Evolutionary conservation across 2,329 filamentous ascomycete species (phyloP).

Genomic region (Apiospora pterosperma): DNA sequence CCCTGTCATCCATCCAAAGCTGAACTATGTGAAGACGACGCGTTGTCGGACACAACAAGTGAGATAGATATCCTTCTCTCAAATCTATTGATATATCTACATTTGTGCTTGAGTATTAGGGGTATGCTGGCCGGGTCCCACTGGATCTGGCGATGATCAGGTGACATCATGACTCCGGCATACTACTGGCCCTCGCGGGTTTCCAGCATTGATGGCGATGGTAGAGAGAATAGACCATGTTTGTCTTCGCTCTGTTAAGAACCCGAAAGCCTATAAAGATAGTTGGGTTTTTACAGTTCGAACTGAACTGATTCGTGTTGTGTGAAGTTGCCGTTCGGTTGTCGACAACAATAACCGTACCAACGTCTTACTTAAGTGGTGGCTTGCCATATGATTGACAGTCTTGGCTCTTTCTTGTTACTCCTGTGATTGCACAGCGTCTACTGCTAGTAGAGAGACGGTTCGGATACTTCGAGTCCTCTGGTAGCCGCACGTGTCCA

Average conservation of each 20-base stretch:
- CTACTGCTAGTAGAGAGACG: not conserved
- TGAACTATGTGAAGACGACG: not conserved
- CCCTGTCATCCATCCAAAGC: not conserved
- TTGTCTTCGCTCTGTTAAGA: not conserved
- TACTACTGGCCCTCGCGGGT: not conserved
- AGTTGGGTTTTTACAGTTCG: not conserved
- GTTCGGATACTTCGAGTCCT: not conserved
- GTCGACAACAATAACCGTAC: not conserved
- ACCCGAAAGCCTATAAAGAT: not conserved
- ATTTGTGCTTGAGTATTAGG: no score
- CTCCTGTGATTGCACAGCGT: not conserved
- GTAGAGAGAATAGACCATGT: not conserved
- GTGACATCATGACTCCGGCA: not conserved
- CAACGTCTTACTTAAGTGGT: not conserved
- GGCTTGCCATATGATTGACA: not conserved
- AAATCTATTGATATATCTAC: not conserved
- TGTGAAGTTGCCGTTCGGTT: not conserved
- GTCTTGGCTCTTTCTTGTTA: not conserved
- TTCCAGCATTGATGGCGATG: not conserved
- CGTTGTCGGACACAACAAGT: not conserved
- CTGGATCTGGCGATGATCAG: not conserved
- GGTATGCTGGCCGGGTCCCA: no score
- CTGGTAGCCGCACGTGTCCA: not conserved
- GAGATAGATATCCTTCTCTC: not conserved
- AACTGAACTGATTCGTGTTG: not conserved